Conservation (phyloP, 1,139 yeast genomes). For the Taiozyma sp. region DNA sequence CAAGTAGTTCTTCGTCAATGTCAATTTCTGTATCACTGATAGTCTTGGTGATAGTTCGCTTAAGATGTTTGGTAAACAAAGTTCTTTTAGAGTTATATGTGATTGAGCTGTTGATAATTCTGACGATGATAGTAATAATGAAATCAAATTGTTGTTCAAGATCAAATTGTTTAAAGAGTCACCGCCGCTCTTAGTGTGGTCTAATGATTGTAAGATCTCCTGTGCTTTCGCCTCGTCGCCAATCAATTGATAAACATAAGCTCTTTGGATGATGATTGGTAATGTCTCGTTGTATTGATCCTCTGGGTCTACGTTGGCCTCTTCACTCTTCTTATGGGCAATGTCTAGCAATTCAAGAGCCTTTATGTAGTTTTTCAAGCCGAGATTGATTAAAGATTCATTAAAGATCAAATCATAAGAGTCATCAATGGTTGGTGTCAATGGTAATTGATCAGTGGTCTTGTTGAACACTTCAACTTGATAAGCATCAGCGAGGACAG, state of each 20-base stretch:
- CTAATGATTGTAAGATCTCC: conserved; percentile 32
- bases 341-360: conserved; percentile 36
- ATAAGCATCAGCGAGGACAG: conserved; percentile 50
- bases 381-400: conserved; percentile 48
- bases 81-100: conserved; percentile 28
- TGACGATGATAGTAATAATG: conserved; percentile 16
- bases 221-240: conserved; percentile 43
- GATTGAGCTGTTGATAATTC: conserved; percentile 22
- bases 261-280: conserved; percentile 66
- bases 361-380: conserved; percentile 31
- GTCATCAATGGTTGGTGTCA: conserved; percentile 16
- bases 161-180: conserved; percentile 25
- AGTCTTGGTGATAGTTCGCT: conserved; percentile 18
- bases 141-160: conserved; percentile 27
- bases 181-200: conserved; percentile 19
- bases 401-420: conserved; percentile 66
- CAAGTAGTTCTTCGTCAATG: conserved; percentile 17
- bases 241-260: conserved; percentile 53
- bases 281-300: conserved; percentile 44
- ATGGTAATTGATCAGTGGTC: not conserved
- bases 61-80: conserved; percentile 23
- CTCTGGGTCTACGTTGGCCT: conserved; percentile 18
- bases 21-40: conserved; percentile 15
- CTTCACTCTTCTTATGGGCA: conserved; percentile 37
- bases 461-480: conserved; percentile 11